Base-by-base conservation (phyloP, 768 basidiomycete species). In the Infundibulicybe gibba region DNA sequence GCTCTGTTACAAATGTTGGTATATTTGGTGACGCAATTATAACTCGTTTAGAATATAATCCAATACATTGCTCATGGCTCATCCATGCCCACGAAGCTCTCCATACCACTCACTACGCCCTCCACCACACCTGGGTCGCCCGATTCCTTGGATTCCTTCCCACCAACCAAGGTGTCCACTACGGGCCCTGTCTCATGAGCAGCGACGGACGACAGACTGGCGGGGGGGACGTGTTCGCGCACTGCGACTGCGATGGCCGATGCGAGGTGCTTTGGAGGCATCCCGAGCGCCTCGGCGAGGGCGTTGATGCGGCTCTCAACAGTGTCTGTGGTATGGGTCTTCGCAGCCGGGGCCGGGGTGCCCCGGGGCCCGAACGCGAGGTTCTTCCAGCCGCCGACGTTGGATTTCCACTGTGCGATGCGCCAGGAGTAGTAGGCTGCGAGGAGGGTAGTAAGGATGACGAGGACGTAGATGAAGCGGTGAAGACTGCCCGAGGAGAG, bases 381-480 rank as follows among this genome's bases (percentile, higher is more conserved):
- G 47, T 73, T 77, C 80, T 82, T 83, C 84, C 83, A 82, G 8
- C 80, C 80, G 0, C 78, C 78, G 10, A 75, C 77, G 10, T 79
- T 72, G 0, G 67, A 61, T 55, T 76, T 76, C 67, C 71, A 75
- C 50, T 80, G 67, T 13, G 75, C 35, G 3, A 69, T 41, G 6
- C 75, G 69, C 50, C 77, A 85, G 3, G 71, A 55, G 59, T 83
- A 83, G 61, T 76, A 81, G 5, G 64, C 70, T 15, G 68, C 57
- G 16, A 81, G 53, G 12, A 80, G 54, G 2, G 71, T 54, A 12
- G 68, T 68, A 40, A 75, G 50, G 8, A 71, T 34, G 20, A 71
- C 58, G 43, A 84, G 55, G 43, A 67, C 49, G 58, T 83, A 81
- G 32, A 80, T 72, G 60, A 86, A 70, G 16, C 61, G 70, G 52